Base-by-base conservation (phyloP, 768 basidiomycete species). In the Boletus edulis region DNA sequence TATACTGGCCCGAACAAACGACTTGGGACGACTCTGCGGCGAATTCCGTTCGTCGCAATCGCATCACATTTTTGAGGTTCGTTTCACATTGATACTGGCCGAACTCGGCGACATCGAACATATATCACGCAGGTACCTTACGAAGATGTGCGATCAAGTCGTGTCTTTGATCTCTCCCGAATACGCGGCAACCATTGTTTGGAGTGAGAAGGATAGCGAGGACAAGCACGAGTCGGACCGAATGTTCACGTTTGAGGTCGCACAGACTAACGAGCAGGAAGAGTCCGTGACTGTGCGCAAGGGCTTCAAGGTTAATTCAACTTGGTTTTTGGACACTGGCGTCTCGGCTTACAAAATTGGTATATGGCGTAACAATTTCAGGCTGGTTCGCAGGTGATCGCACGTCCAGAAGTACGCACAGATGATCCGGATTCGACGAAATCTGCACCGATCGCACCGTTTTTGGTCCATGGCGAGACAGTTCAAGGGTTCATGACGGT, bases 31-130 rank as follows among this genome's bases (percentile, higher is more conserved):
- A 71, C 12, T 35, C 34, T 35, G 76, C 80, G 0, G 38, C 67
- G 7, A 69, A 75, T 2, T 68, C 80, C 5, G 75, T 81, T 46
- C 62, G 72, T 29, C 75, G 78, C 3, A 86, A 84, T 67, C 74
- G 84, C 7, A 71, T 79, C 5, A 82, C 83, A 0, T 86, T 86
- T 58, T 84, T 86, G 81, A 69, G 84, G 84, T 81, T 66, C 39
- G 67, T 52, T 8, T 5, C 29, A 29, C 29, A 29, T 29, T 29
- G 29, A 29, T 29, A 9, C 29, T 29, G 29, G 29, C 9, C 7
- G 29, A 29, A 29, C 29, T 29, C 29, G 29, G 29, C 29, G 29
- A 29, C 29, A 9, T 29, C 9, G 8, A 29, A 29, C 29, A 29
- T 29, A 29, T 29, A 29, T 29, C 29, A 2, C 29, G 29, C 29